Conservation (phyloP, 2,329 filamentous ascomycete genomes). For the Thelonectria olida region DNA sequence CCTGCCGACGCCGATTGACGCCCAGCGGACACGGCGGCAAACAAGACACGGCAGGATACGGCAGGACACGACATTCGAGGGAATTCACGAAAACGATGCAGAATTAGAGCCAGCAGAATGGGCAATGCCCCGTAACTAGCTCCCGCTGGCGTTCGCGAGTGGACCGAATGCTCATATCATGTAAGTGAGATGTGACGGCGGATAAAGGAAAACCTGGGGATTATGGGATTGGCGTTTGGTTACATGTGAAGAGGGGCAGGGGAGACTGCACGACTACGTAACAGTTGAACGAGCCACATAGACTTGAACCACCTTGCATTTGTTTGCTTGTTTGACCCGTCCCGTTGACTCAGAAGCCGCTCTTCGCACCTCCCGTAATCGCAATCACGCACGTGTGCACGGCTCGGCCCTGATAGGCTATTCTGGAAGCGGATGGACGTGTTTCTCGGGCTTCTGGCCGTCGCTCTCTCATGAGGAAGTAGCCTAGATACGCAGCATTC, state of each 20-base stretch:
- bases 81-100: background rate
- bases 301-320: too few species aligned
- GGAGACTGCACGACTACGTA: background rate
- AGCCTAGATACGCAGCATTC: background rate
- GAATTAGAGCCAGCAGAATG: background rate
- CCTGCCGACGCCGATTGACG: background rate
- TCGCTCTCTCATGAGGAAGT: background rate
- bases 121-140: background rate
- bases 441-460: constrained; percentile 3
- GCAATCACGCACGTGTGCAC: constrained; percentile 13
- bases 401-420: constrained; percentile 9
- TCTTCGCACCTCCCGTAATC: background rate
- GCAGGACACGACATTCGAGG: background rate
- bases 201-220: background rate
- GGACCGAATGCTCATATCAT: background rate
- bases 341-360: too few species aligned
- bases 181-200: background rate
- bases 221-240: background rate
- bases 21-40: constrained; percentile 8
- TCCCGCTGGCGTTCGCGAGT: background rate
- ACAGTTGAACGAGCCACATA: too few species aligned
- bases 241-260: background rate
- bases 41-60: constrained; percentile 1
- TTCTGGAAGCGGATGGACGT: too few species aligned
- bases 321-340: too few species aligned